phyloP scores from a whole-genome alignment of 2,329 filamentous ascomycete species.

The Trichophyton benhamiae region DNA sequence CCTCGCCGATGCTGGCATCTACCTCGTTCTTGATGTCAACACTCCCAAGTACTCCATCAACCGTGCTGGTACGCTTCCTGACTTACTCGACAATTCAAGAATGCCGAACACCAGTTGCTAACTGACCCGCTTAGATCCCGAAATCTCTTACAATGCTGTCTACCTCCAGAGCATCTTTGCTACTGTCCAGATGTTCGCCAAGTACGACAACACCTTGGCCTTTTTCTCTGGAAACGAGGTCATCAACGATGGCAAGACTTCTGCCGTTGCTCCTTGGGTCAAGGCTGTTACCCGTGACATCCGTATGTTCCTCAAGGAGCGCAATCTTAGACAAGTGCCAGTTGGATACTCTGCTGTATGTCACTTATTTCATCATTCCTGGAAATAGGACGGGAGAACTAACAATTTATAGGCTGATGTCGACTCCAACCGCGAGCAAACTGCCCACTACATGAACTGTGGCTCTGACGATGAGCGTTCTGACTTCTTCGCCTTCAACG shows the following conservation, averaged over 20 bases:
- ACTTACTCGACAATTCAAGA: background rate
- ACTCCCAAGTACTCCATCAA: conserved; percentile 82
- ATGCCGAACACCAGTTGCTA: background rate
- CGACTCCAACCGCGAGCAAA: conserved; percentile 70
- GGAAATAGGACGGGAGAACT: background rate
- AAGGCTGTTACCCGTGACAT: conserved; percentile 71
- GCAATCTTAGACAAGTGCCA: conserved; percentile 53
- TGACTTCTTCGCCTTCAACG: conserved; percentile 86
- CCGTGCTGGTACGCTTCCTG: conserved; percentile 36
- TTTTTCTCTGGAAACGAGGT: conserved; percentile 78
- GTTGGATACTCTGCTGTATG: conserved; percentile 54
- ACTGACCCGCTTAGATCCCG: conserved; percentile 38
- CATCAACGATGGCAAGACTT: conserved; percentile 57
- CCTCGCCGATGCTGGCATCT: conserved; percentile 74
- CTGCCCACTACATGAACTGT: conserved; percentile 88
- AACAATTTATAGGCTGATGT: conserved; percentile 52
- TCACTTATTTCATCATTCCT: background rate
- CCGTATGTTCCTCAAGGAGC: conserved; percentile 54
- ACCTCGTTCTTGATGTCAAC: conserved; percentile 85
- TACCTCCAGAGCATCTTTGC: conserved; percentile 82
- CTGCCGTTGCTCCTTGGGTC: conserved; percentile 57
- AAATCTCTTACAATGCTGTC: conserved; percentile 67
- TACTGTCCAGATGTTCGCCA: conserved; percentile 69
- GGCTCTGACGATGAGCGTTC: conserved; percentile 69
- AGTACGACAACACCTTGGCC: conserved; percentile 76